Conservation (phyloP, 306 rosid genomes). For the Pyrus betulifolia region DNA sequence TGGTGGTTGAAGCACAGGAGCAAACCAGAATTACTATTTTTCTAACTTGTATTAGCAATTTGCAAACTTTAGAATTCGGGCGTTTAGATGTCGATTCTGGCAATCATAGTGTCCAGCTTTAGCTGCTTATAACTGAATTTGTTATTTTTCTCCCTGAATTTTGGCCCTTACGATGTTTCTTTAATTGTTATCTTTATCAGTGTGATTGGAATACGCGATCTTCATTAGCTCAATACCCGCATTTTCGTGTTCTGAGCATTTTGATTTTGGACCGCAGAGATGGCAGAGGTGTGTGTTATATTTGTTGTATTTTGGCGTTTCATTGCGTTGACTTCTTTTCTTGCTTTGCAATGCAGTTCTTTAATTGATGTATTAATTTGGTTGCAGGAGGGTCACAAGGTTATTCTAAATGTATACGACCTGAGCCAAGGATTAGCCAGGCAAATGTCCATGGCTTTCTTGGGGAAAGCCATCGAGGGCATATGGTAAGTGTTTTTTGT, state of each 20-base stretch:
- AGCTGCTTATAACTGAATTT: not conserved
- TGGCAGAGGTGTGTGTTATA: constrained; percentile 65
- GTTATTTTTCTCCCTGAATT: not conserved
- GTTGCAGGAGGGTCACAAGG: constrained; percentile 80
- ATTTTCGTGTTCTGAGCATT: not conserved
- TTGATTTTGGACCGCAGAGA: constrained; percentile 7
- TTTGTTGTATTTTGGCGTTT: not conserved
- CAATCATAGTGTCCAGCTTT: not conserved
- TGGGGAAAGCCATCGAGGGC: constrained; percentile 90
- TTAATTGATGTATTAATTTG: not conserved
- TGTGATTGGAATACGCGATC: constrained; percentile 9
- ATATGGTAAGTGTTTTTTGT: constrained; percentile 59
- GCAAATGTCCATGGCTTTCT: constrained; percentile 67
- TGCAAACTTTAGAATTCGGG: not conserved
- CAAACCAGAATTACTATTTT: not conserved
- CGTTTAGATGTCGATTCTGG: not conserved
- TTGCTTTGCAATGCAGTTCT: not conserved
- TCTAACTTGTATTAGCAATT: not conserved
- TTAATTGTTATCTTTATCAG: not conserved
- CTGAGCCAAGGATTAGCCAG: constrained; percentile 92
- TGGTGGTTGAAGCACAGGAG: not conserved
- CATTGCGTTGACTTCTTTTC: not conserved
- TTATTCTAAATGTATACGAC: constrained; percentile 70
- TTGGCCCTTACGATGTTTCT: not conserved
- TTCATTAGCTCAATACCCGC: not conserved